These are phyloP conservation scores for Phaeosphaeria sp. DNA, from an alignment of 2,329 filamentous ascomycete genomes.

Conservation along the genomic window DNA sequence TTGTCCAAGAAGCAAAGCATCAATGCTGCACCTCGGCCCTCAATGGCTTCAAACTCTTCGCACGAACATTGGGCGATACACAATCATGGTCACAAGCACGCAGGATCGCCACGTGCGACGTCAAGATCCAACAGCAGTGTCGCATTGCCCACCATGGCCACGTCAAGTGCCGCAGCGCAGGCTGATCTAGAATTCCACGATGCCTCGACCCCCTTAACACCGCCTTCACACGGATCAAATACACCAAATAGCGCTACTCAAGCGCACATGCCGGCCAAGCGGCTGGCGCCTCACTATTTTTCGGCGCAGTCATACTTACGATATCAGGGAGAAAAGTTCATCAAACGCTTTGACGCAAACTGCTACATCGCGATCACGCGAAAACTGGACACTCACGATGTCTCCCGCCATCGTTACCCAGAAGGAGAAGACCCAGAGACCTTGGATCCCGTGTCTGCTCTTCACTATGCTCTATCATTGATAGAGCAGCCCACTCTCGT, in stretches of 20 bases:
- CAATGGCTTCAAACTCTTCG: conserved; percentile 42
- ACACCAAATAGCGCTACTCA: conserved; percentile 14
- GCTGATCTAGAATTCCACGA: conserved; percentile 58
- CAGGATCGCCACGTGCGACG: conserved; percentile 51
- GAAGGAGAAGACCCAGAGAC: conserved; percentile 35
- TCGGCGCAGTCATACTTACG: conserved; percentile 97
- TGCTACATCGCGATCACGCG: conserved; percentile 99
- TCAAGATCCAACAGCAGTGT: conserved; percentile 46
- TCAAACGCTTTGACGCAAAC: conserved; percentile 95
- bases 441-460: conserved; percentile 61
- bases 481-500: conserved; percentile 92
- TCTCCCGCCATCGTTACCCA: conserved; percentile 75
- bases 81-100: conserved; percentile 59
- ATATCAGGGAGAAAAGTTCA: conserved; percentile 96
- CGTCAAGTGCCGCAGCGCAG: conserved; percentile 24
- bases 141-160: conserved; percentile 19
- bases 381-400: conserved; percentile 96
- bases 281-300: conserved; percentile 76
- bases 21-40: conserved; percentile 66
- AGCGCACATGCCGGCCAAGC: conserved; percentile 46
- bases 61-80: conserved; percentile 60
- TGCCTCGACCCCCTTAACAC: conserved; percentile 44
- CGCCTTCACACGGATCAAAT: conserved; percentile 22
- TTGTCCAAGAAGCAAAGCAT: conserved; percentile 84
- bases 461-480: conserved; percentile 74